These are phyloP conservation scores for Xylaria sp. DNA, from an alignment of 2,329 filamentous ascomycete species.

Conservation along the genomic window DNA sequence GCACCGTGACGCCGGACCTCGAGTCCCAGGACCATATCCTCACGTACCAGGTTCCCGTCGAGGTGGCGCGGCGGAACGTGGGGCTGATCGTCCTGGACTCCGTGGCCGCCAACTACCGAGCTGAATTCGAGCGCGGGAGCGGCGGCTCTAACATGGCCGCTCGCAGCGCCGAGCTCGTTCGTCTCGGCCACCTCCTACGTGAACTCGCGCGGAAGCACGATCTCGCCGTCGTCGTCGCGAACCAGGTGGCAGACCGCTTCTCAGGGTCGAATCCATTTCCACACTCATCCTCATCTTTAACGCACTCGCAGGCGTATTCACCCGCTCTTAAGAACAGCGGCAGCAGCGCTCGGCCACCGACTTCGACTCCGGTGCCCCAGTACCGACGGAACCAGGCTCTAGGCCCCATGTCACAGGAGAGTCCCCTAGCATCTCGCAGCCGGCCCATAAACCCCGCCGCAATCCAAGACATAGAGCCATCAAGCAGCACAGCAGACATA, in stretches of 20 bases:
- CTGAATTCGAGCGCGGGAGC: conserved; percentile 77
- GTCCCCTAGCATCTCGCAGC: conserved; percentile 61
- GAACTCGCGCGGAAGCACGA: conserved; percentile 77
- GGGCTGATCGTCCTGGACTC: conserved; percentile 90
- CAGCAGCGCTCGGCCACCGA: not conserved
- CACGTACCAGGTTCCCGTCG: conserved; percentile 88
- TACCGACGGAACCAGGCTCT: conserved; percentile 30
- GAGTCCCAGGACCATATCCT: conserved; percentile 97
- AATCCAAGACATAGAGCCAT: conserved; percentile 49
- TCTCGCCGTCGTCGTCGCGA: conserved; percentile 89
- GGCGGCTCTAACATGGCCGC: conserved; percentile 72
- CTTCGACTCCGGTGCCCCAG: not conserved
- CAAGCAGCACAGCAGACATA: conserved; percentile 53
- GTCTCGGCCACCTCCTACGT: conserved; percentile 78
- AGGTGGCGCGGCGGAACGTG: conserved; percentile 77
- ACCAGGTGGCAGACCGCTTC: conserved; percentile 95
- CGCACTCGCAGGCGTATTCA: conserved; percentile 15
- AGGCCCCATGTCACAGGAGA: conserved; percentile 54
- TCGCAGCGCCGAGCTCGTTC: conserved; percentile 79
- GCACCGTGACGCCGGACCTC: conserved; percentile 85
- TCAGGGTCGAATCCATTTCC: conserved; percentile 20
- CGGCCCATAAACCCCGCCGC: conserved; percentile 42
- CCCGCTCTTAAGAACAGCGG: conserved; percentile 39
- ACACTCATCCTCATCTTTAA: not conserved
- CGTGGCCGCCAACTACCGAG: conserved; percentile 94